phyloP scores from a whole-genome alignment of 1,139 yeast species.

The Geotrichum europaeum region DNA sequence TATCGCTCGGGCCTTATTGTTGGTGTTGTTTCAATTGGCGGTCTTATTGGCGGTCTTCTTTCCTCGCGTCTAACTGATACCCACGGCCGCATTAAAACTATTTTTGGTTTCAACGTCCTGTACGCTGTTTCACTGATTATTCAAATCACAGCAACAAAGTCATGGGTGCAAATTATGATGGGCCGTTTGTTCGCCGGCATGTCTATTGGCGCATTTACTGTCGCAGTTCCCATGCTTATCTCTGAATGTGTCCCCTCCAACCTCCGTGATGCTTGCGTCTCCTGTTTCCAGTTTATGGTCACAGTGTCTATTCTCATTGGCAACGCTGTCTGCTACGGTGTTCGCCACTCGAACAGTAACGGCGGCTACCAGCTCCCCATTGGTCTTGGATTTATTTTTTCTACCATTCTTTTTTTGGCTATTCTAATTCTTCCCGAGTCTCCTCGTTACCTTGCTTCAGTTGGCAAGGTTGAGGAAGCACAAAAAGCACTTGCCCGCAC shows the following conservation, averaged over 20 bases:
- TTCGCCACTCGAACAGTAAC: slow-evolving; percentile 42
- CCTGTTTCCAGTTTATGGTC: slow-evolving; percentile 62
- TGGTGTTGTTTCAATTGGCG: slow-evolving; percentile 50
- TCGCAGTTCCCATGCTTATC: slow-evolving; percentile 61
- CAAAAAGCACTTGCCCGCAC: slow-evolving; percentile 54
- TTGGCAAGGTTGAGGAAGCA: slow-evolving; percentile 52
- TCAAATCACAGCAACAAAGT: slow-evolving; percentile 43
- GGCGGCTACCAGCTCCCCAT: slow-evolving; percentile 62
- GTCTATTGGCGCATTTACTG: slow-evolving; percentile 65
- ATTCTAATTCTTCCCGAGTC: slow-evolving; percentile 72
- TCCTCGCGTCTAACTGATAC: slow-evolving; percentile 46
- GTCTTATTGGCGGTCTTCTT: slow-evolving; percentile 47
- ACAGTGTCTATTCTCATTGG: slow-evolving; percentile 67
- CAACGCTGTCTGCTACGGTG: slow-evolving; percentile 60
- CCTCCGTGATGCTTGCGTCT: slow-evolving; percentile 62
- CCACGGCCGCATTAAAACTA: slow-evolving; percentile 48
- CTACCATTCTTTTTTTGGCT: slow-evolving; percentile 42
- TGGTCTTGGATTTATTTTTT: slow-evolving; percentile 44
- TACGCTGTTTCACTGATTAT: slow-evolving; percentile 48
- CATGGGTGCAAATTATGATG: slow-evolving; percentile 40
- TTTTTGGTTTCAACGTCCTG: slow-evolving; percentile 42
- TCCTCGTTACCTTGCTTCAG: slow-evolving; percentile 62
- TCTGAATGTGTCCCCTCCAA: slow-evolving; percentile 66
- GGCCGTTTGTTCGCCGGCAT: slow-evolving; percentile 49
- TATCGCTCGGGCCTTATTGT: slow-evolving; percentile 47